Conservation (phyloP, 1,139 yeast species). For the Suhomyces guaymorum region DNA sequence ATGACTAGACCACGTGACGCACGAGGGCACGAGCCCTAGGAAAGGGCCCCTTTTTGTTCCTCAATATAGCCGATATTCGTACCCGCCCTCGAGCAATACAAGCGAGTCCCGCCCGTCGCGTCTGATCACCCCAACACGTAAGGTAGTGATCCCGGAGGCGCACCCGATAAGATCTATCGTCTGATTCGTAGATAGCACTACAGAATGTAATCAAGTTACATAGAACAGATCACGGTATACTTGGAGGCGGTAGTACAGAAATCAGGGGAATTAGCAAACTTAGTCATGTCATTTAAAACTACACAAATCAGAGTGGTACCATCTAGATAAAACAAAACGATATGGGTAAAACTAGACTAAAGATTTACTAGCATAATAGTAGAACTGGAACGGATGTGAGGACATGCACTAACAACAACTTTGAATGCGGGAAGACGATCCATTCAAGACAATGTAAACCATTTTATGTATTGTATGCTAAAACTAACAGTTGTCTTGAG, state of each 20-base stretch:
- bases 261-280: no score
- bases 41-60: not conserved
- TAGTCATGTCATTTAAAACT: no score
- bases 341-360: constrained; percentile 10
- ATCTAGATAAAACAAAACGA: constrained; percentile 8
- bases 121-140: no score
- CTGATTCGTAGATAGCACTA: no score
- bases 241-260: no score
- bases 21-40: constrained; percentile 15
- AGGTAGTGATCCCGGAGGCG: no score
- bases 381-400: constrained; percentile 11
- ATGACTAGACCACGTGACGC: constrained; percentile 11
- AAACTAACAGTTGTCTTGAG: constrained; percentile 12
- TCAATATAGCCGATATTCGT: no score
- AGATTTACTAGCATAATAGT: constrained; percentile 11
- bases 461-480: constrained; percentile 14
- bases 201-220: no score
- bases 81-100: no score
- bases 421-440: constrained; percentile 6
- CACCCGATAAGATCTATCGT: no score
- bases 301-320: not conserved
- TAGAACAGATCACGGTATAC: no score
- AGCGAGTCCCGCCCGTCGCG: no score
- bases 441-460: constrained; percentile 10
- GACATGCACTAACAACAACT: constrained; percentile 2